Conservation (phyloP, 2,329 filamentous ascomycete species). For the Aspergillus sp. region DNA sequence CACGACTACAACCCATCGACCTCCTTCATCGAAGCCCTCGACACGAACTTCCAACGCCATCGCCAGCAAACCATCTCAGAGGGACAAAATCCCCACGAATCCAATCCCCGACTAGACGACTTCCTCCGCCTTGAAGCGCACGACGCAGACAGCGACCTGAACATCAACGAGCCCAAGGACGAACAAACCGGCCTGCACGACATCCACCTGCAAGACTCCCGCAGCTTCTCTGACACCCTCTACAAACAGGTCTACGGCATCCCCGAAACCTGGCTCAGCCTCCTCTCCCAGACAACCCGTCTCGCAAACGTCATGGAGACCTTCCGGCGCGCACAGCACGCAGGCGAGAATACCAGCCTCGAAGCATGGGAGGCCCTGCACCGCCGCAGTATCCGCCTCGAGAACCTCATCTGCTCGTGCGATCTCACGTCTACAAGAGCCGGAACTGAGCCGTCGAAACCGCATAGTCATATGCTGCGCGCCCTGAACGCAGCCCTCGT, state of each 20-base stretch:
- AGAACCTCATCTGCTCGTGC: conserved; percentile 37
- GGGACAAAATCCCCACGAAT: neutral
- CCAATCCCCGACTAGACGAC: conserved; percentile 33
- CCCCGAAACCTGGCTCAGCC: conserved; percentile 45
- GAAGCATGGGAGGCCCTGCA: conserved; percentile 31
- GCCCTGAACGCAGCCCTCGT: conserved; percentile 43
- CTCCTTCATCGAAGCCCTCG: conserved; percentile 22
- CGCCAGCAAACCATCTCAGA: neutral
- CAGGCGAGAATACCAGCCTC: conserved; percentile 13
- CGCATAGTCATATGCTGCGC: conserved; percentile 36
- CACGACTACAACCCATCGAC: conserved; percentile 28
- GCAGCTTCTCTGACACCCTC: conserved; percentile 34
- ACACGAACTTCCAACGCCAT: conserved; percentile 4
- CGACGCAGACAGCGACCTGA: conserved; percentile 37
- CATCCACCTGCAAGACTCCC: conserved; percentile 41
- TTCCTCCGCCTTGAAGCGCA: conserved; percentile 39
- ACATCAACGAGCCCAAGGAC: conserved; percentile 41
- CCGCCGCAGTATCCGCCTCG: conserved; percentile 27
- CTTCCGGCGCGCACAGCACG: conserved; percentile 21
- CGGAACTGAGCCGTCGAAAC: conserved; percentile 9
- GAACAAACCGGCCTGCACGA: conserved; percentile 32
- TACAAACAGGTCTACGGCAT: conserved; percentile 46
- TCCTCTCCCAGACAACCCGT: conserved; percentile 46
- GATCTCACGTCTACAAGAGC: conserved; percentile 17
- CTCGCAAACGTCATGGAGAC: conserved; percentile 40